Evolutionary conservation across 768 basidiomycete genomes (phyloP), one percentile per base, ranked within the genome.

Genomic region (Paxillus ammoniavirescens): DNA sequence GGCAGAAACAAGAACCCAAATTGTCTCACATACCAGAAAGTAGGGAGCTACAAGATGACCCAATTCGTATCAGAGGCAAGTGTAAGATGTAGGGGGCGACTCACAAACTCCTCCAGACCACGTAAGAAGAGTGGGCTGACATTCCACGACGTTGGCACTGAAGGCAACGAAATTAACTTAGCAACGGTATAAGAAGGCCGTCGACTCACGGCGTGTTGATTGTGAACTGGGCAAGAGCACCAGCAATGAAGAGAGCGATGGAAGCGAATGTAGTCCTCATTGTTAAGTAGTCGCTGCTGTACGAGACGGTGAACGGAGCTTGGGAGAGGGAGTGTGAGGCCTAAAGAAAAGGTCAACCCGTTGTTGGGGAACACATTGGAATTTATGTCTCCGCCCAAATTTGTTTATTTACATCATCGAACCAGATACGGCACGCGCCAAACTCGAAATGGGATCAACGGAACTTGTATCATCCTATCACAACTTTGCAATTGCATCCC

Each of bases 171-270:
- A 52, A 56, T 56, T 12, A 61, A 40, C 23, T 8, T 4, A 40
- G 12, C 17, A 36, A 47, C 46, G 33, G 3, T 37, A 35, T 26
- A 21, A 38, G 13, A 14, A 8, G 23, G 7, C 30, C 13, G 33
- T 33, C 35, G 17, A 78, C 87, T 64, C 59, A 90, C 89, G 89
- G 89, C 36, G 89, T 92, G 66, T 87, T 84, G 66, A 91, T 74
- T 1, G 60, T 71, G 59, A 83, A 63, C 62, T 82, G 82, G 15
- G 79, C 84, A 23, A 74, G 40, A 46, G 68, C 82, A 31, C 68
- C 68, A 47, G 69, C 66, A 43, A 71, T 73, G 57, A 78, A 65
- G 59, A 82, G 68, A 41, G 71, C 71, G 60, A 81, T 51, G 50
- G 76, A 62, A 45, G 73, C 62, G 53, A 72, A 9, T 50, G 55